Percentiles rank a stretch among this genome's conserved stretches.
Conservation (phyloP, 306 rosid species). For the Styphnolobium japonicum region DNA sequence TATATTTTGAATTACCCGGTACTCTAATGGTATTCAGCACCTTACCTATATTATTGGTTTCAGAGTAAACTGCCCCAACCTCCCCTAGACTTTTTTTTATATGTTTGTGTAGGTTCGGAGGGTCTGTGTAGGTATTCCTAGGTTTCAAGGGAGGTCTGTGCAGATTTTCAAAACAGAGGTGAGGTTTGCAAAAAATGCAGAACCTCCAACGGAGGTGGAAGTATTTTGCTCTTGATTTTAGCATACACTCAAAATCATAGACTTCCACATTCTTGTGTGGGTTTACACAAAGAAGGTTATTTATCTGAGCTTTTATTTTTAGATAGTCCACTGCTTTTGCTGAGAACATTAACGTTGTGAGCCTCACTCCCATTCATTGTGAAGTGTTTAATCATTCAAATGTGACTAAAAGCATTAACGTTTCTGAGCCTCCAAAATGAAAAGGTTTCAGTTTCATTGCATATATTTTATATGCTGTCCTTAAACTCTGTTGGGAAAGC, state of each 20-base stretch:
- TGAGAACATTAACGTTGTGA: too few relatives aligned
- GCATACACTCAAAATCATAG: neutral
- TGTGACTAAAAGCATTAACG: neutral
- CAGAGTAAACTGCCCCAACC: too few relatives aligned
- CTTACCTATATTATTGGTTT: neutral
- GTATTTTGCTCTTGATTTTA: neutral
- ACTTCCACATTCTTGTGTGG: neutral
- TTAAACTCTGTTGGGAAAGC: neutral
- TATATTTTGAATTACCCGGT: neutral
- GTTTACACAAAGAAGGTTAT: neutral
- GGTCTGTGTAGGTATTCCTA: too few relatives aligned
- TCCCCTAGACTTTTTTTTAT: too few relatives aligned
- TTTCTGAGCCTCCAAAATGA: neutral
- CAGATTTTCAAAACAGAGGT: neutral
- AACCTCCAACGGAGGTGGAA: neutral
- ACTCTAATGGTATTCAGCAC: neutral
- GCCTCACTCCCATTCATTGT: too few relatives aligned
- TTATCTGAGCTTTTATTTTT: neutral
- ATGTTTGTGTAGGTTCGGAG: too few relatives aligned
- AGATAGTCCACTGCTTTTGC: too few relatives aligned
- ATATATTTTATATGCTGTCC: neutral
- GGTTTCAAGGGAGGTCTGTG: too few relatives aligned
- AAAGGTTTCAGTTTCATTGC: neutral
- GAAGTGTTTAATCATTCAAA: neutral
- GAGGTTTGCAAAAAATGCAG: neutral